Base-by-base conservation (phyloP, 129 eudicot genomes). In the Silybum marianum region DNA sequence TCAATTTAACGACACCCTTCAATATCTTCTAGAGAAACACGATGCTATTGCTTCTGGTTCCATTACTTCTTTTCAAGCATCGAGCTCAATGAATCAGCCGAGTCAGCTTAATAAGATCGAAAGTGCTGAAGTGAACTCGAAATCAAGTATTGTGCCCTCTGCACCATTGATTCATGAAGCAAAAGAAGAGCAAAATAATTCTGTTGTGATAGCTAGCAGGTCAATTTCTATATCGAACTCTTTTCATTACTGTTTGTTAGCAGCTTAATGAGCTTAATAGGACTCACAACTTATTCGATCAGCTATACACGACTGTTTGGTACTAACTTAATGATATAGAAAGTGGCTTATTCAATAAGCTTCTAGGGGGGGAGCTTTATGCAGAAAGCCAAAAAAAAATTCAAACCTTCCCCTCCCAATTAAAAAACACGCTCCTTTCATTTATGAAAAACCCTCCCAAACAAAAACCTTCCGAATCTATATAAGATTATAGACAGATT, bases 41-140 rank as follows among this genome's bases (percentile, higher is more conserved):
- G 99, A 96, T 72, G 98, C 93, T 26, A 91, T 93, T 75, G 98
- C 97, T 19, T 85, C 93, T 16, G 99, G 99, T 73, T 80, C 85
- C 12, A 98, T 92, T 0, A 44, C 85, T 58, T 97, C 95, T 19
- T 70, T 74, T 77, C 88, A 81, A 30, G 76, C 79, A 13, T 78
- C 73, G 32, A 81, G 36, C 72, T 63, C 62, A 8, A 79, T 42
- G 65, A 28, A 71, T 48, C 86, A 58, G 7, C 48, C 80, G 10
- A 36, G 89, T n/a, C 78, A 48, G 44, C 77, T 7, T 54, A 87
- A 82, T 85, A 75, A 86, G 32, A 74, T 69, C 10, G 90, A 85
- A 14, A 87, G 65, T 42, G 73, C 28, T 38, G 80, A 63, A 75
- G 77, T 68, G 12, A 68, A 44, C 23, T 46, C 85, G 44, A 48